Conservation (phyloP, 2,329 filamentous ascomycete species). For the Drechslerella coelobrocha region DNA sequence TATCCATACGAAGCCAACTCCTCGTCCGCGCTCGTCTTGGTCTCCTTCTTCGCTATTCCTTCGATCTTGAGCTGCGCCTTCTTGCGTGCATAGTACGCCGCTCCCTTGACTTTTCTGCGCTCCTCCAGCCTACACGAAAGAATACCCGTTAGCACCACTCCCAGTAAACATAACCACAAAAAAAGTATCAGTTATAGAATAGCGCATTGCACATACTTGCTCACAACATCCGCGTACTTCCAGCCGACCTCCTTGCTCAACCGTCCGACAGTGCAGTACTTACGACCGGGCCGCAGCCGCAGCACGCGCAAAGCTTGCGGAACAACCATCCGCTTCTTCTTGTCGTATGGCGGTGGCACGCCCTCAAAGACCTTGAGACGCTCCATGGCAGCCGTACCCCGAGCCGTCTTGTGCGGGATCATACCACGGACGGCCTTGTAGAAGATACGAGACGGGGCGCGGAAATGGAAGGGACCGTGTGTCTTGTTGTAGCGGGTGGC, state of each 20-base stretch:
- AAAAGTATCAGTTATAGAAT: constrained; percentile 12
- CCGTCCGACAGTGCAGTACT: constrained; percentile 99
- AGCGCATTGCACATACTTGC: constrained; percentile 72
- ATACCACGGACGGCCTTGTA: constrained; percentile 99
- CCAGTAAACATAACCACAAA: constrained; percentile 5
- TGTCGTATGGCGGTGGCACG: constrained; percentile 98
- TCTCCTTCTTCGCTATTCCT: constrained; percentile 59
- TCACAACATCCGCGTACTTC: constrained; percentile 99
- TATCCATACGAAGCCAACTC: constrained; percentile 55
- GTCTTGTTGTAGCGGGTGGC: constrained; percentile 99
- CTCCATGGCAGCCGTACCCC: constrained; percentile 94
- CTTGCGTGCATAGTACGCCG: constrained; percentile 99
- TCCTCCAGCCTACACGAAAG: constrained; percentile 81
- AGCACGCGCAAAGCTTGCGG: constrained; percentile 97
- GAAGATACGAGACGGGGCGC: constrained; percentile 98
- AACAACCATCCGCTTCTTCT: constrained; percentile 99
- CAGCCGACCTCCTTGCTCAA: constrained; percentile 99
- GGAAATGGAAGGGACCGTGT: constrained; percentile 99
- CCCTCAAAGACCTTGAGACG: constrained; percentile 99
- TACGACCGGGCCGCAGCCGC: constrained; percentile 96
- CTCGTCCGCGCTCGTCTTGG: constrained; percentile 52
- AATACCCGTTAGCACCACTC: constrained; percentile 51
- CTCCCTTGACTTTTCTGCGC: constrained; percentile 98
- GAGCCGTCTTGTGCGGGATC: constrained; percentile 99
- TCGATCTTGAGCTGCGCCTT: constrained; percentile 92